A percentile compares a stretch with the other conserved stretches of the same genome.
Evolutionary conservation across 2,329 filamentous ascomycete genomes (phyloP).

Genomic region (Grosmannia huntii): DNA sequence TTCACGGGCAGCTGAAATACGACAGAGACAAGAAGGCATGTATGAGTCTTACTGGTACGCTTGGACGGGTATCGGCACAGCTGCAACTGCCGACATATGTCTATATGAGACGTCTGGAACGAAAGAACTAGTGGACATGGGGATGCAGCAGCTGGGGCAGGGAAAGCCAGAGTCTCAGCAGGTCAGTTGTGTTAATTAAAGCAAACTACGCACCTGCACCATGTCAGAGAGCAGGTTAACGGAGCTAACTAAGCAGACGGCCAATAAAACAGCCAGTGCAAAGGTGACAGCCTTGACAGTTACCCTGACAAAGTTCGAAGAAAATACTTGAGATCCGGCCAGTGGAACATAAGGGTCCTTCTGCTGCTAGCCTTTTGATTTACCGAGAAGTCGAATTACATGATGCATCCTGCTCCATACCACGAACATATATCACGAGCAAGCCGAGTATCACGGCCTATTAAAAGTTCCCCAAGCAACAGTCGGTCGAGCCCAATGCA

Average conservation of each 20-base stretch:
- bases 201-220: too few species aligned
- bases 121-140: not conserved
- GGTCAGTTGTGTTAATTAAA: not conserved
- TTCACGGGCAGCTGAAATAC: not conserved
- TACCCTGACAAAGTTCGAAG: too few species aligned
- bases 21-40: not conserved
- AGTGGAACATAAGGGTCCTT: too few species aligned
- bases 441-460: too few species aligned
- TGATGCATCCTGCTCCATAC: too few species aligned
- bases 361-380: too few species aligned
- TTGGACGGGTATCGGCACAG: not conserved
- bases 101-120: not conserved
- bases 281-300: too few species aligned
- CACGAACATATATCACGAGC: too few species aligned
- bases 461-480: too few species aligned
- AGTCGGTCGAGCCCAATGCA: too few species aligned
- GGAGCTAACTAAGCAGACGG: not conserved
- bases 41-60: slow-evolving; percentile 1
- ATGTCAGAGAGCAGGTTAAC: not conserved
- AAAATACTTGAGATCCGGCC: too few species aligned
- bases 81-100: not conserved
- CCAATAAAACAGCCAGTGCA: not conserved
- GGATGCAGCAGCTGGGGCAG: not conserved
- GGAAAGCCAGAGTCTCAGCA: not conserved
- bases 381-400: too few species aligned